Base-by-base conservation (phyloP, 2,329 filamentous ascomycete genomes). In the Gaeumannomyces sp. region DNA sequence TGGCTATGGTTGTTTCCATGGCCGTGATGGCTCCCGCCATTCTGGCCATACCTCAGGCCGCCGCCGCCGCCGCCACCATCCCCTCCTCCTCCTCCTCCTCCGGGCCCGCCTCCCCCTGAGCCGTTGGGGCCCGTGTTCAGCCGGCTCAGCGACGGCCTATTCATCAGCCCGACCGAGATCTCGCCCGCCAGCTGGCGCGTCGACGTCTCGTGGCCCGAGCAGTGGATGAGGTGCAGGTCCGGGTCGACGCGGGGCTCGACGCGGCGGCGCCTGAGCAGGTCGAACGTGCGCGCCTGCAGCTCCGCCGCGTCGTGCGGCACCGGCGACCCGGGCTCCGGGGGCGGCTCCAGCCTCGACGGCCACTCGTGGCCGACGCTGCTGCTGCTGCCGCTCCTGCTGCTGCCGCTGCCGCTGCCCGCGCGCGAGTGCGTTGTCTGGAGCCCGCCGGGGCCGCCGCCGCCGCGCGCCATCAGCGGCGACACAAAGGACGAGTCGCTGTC, bases 211-310 rank as follows among this genome's bases (percentile, higher is more conserved):
- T 80, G 78, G 8, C 91, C 93, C 0, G 92, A 93, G 75, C 93
- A 97, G 71, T 93, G 92, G 1, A 96, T 85, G 19, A 97, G 82
- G 63, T 87, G 86, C 22, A 97, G 82, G 6, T 79, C 81, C 0
- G 82, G 80, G 67, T 91, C 88, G 53, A 95, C 86, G 28, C 83
- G 84, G 0, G 94, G 93, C 0, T 85, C 78, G 61, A 98, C 90
- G 68, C 88, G 84, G 69, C 90, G 86, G 71, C 88, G 89, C 70
- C 87, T 89, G n/a, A 99, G 83, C n/a, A 90, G 86, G 31, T 85
- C 84, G 73, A 98, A 97, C 0, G 94, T 97, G 61, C 90, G 87
- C 13, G 81, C 82, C 76, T 97, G 92, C 33, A 98, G 83, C 73
- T 97, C 93, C 25, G 85, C 85, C 16, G 94, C 81, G 56, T 86